phyloP scores from a whole-genome alignment of 305 asterid species.

The Solanum hybrid region DNA sequence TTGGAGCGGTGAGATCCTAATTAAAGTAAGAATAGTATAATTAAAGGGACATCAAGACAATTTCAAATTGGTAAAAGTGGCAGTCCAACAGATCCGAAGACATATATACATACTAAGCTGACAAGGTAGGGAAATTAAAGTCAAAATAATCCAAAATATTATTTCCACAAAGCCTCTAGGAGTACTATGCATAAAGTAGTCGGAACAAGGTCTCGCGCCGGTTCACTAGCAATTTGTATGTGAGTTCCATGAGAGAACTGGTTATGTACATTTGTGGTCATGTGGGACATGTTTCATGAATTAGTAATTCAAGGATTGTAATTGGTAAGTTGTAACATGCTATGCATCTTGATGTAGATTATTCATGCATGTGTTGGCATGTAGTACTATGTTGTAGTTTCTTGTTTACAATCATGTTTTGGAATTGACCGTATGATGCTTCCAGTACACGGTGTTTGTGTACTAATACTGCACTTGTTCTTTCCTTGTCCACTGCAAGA shows the following conservation, averaged over 20 bases:
- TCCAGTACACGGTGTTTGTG: not conserved
- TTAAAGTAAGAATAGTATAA: no score
- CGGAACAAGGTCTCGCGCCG: not conserved
- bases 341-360: not conserved
- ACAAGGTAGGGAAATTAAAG: not conserved
- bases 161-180: not conserved
- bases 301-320: not conserved
- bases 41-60: not conserved
- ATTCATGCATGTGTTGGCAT: not conserved
- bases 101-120: not conserved
- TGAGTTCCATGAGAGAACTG: not conserved
- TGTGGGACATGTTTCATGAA: not conserved
- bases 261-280: not conserved
- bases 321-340: not conserved
- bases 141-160: not conserved
- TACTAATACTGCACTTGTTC: no score
- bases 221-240: no score
- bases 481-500: not conserved
- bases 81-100: not conserved
- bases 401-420: not conserved
- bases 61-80: not conserved
- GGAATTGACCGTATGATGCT: not conserved
- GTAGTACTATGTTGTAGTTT: not conserved
- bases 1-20: not conserved
- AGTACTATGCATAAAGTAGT: not conserved